Percentiles rank a stretch among this genome's conserved stretches.
These are phyloP conservation scores for Chenopodium berlandieri DNA, from an alignment of 148 eudicot species.

Conservation along the genomic window DNA sequence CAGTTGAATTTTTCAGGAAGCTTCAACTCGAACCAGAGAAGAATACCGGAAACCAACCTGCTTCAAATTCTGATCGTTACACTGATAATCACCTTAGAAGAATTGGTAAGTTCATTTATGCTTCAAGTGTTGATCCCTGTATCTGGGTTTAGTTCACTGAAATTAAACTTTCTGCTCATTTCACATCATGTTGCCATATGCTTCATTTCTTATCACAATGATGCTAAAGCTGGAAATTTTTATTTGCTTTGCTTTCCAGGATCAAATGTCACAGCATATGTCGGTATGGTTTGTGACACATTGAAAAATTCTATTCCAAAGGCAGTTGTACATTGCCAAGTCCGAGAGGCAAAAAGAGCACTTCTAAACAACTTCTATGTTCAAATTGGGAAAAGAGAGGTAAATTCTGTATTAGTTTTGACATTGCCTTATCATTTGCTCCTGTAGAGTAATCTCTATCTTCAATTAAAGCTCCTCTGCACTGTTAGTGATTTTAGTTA, in stretches of 20 bases:
- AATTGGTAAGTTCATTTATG: conserved; percentile 52
- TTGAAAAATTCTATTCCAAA: conserved; percentile 82
- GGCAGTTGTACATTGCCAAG: conserved; percentile 98
- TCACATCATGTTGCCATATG: background rate
- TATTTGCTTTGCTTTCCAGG: conserved; percentile 44
- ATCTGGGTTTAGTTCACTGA: background rate
- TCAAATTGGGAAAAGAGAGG: conserved; percentile 89
- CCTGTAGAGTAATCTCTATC: background rate
- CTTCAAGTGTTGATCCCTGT: background rate
- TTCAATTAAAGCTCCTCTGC: background rate
- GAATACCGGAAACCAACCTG: conserved; percentile 31
- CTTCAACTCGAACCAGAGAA: conserved; percentile 84
- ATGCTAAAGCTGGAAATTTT: background rate
- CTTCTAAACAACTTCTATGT: conserved; percentile 81
- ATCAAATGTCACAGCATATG: conserved; percentile 81
- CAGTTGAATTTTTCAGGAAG: conserved; percentile 93
- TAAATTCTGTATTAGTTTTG: conserved; percentile 27
- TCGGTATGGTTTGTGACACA: conserved; percentile 86
- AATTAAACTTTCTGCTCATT: background rate
- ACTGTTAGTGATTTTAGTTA: background rate
- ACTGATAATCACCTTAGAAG: conserved; percentile 78
- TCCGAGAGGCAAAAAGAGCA: conserved; percentile 77
- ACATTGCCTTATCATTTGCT: conserved; percentile 7
- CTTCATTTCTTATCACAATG: background rate
- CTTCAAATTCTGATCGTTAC: conserved; percentile 67